Percentiles rank a stretch among this genome's conserved stretches.
These are phyloP conservation scores for Rhododendron henanense DNA, from an alignment of 148 eudicot species.

Conservation along the genomic window DNA sequence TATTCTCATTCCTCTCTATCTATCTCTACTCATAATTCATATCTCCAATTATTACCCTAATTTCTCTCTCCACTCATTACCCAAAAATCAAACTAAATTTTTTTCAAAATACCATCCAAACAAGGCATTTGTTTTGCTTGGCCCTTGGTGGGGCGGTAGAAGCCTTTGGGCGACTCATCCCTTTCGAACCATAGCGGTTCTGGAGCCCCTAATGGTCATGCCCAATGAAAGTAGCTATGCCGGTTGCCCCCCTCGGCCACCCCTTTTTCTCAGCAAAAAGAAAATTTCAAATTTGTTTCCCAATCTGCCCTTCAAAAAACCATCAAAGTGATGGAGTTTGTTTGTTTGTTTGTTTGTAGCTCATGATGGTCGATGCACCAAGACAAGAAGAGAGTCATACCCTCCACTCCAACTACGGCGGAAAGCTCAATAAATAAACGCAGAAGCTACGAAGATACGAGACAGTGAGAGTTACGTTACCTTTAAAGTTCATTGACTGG, in stretches of 20 bases:
- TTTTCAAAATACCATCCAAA: too few species aligned
- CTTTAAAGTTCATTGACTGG: neutral
- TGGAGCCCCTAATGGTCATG: neutral
- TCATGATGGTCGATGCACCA: neutral
- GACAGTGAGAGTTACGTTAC: neutral
- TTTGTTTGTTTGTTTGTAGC: neutral
- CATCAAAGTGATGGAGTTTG: neutral
- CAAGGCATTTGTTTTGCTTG: neutral
- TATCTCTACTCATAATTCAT: too few species aligned
- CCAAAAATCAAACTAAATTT: too few species aligned
- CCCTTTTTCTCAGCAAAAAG: neutral
- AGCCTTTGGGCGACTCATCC: neutral
- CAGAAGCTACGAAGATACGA: neutral
- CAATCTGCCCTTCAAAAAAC: neutral
- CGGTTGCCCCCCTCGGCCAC: neutral
- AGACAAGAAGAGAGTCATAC: neutral
- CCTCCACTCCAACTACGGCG: neutral
- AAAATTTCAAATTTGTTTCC: neutral
- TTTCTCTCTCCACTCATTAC: too few species aligned
- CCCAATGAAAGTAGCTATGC: neutral
- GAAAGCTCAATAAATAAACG: neutral
- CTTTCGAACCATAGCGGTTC: neutral
- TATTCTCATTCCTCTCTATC: too few species aligned
- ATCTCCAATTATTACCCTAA: too few species aligned
- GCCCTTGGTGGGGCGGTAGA: neutral